Evolutionary conservation across 106 monocot genomes (phyloP).

Genomic region (Narthecium ossifragum): DNA sequence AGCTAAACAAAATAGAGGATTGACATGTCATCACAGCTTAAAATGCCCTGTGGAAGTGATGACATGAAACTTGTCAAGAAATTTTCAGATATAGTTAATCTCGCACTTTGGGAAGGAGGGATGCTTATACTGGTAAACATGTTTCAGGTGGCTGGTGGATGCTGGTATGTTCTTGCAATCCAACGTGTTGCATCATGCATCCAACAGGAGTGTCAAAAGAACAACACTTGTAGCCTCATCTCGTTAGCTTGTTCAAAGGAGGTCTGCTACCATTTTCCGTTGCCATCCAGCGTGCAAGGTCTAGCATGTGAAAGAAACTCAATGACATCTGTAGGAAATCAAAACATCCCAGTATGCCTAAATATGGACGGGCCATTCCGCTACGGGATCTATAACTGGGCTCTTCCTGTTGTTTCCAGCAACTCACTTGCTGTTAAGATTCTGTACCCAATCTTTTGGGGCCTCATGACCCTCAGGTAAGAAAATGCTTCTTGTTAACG

Average conservation of each 20-base stretch:
- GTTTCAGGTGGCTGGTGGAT: slow-evolving; percentile 84
- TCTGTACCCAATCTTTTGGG: slow-evolving; percentile 95
- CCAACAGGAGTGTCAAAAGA: slow-evolving; percentile 46
- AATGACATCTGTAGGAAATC: slow-evolving; percentile 3
- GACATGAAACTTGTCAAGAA: background rate
- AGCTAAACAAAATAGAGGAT: no score
- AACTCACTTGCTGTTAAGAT: slow-evolving; percentile 75
- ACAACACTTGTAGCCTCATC: slow-evolving; percentile 49
- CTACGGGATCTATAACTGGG: slow-evolving; percentile 71
- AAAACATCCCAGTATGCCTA: slow-evolving; percentile 41
- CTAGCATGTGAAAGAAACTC: slow-evolving; percentile 25
- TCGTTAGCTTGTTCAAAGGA: slow-evolving; percentile 50
- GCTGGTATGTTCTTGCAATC: slow-evolving; percentile 95
- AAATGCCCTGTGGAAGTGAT: no score
- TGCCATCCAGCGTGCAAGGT: slow-evolving; percentile 5
- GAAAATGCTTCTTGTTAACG: background rate
- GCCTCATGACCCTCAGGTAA: slow-evolving; percentile 91
- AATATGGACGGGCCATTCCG: slow-evolving; percentile 48
- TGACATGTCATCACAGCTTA: no score
- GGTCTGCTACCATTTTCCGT: slow-evolving; percentile 25
- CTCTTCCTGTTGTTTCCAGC: slow-evolving; percentile 79
- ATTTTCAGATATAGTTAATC: background rate
- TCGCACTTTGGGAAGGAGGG: background rate
- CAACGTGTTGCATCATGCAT: slow-evolving; percentile 71
- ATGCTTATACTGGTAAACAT: background rate